Evolutionary conservation across 1,284 basidiomycete genomes (phyloP), one percentile per base, ranked within the genome.

Genomic region (Pseudomicrostroma phylloplanum): DNA sequence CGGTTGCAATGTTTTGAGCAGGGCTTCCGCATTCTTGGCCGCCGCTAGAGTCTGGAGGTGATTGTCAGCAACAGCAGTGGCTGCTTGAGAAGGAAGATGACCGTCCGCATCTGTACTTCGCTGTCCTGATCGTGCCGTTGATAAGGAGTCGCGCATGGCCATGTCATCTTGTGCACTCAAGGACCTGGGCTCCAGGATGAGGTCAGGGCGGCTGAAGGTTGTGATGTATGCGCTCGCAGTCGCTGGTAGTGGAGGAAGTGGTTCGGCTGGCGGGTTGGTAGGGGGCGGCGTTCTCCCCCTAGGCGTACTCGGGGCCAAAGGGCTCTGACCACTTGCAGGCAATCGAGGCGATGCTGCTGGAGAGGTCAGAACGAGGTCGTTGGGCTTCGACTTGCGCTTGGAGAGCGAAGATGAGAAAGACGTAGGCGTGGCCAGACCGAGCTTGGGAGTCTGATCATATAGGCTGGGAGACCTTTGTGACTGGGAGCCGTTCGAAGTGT

Each of bases 211-310:
- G 30, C 30, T 36, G 63, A 41, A 60, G 65, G 56, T 60, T 61
- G 1, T 59, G 62, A 1, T 23, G 48, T 17, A 46, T 53, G 55
- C 42, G 21, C 42, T 65, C 23, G 71, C 67, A 6, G 69, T 69
- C 9, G 60, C 56, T 1, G 72, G 72, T 12, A 74, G 62, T 0
- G 72, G 72, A 19, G 72, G 72, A 17, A 74, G 54, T 15, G 72
- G 72, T 15, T 71, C 71, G 12, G 60, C 58, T 1, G 67, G 67
- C 0, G 72, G 72, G 15, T 55, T 60, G 6, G 58, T 62, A 23
- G 61, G 61, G 19, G 61, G 61, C 17, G 61, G 61, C 36, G 61
- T 62, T 26, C 41, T 53, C 1, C 61, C 61, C 2, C 58, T 48
- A 12, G 48, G 54, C 23, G 48, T 19, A 17, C 48, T 58, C 36